Conservation (phyloP, 2,329 filamentous ascomycete genomes). For the Talaromyces islandicus region DNA sequence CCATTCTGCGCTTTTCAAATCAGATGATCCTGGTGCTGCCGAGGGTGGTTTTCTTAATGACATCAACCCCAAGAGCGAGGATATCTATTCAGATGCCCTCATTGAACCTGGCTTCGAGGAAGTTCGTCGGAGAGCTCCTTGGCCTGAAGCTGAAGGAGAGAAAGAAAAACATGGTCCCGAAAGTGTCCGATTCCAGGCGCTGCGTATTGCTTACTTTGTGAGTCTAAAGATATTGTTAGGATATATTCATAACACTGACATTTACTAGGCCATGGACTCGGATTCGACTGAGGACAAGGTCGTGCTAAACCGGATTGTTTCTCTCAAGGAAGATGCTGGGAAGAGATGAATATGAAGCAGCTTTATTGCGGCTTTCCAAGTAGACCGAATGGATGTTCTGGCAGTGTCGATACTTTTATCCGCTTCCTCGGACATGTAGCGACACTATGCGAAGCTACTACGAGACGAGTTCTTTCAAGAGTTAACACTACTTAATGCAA, state of each 20-base stretch:
- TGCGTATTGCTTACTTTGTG: conserved; percentile 81
- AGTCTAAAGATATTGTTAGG: background rate
- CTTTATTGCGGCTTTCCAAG: background rate
- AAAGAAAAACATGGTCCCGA: conserved; percentile 50
- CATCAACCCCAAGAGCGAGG: conserved; percentile 76
- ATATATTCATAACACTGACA: background rate
- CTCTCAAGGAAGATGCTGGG: conserved; percentile 62
- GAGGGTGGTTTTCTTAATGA: conserved; percentile 78
- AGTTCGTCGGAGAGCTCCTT: conserved; percentile 65
- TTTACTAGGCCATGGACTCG: conserved; percentile 53
- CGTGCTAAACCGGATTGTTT: conserved; percentile 86
- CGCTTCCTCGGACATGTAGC: background rate
- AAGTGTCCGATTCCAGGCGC: conserved; percentile 73
- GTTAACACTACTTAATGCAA: background rate
- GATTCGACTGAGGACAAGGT: conserved; percentile 73
- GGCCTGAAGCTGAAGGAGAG: conserved; percentile 69
- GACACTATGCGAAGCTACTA: background rate
- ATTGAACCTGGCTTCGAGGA: conserved; percentile 81
- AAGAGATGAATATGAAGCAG: conserved; percentile 8
- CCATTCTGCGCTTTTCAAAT: conserved; percentile 80
- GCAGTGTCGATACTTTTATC: background rate
- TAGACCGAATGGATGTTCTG: background rate
- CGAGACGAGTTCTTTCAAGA: background rate
- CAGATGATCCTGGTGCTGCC: conserved; percentile 70
- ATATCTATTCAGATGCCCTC: conserved; percentile 68